Conservation (phyloP, 495 filamentous ascomycete genomes). For the Daldinia decipiens region DNA sequence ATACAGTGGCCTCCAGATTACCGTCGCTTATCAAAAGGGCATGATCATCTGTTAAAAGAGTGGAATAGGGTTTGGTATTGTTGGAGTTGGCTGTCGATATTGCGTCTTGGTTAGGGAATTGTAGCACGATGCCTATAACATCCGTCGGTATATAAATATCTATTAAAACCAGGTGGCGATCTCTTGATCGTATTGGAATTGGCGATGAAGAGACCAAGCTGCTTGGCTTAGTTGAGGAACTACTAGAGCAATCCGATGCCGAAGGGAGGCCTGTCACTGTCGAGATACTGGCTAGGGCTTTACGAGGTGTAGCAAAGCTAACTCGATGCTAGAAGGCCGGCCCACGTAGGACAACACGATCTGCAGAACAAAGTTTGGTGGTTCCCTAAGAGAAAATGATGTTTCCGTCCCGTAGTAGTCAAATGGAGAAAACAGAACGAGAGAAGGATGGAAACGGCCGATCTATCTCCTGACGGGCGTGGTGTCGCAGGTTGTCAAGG, state of each 20-base stretch:
- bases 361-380: slow-evolving; percentile 47
- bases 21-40: slow-evolving; percentile 29
- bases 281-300: slow-evolving; percentile 8
- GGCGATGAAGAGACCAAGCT: slow-evolving; percentile 6
- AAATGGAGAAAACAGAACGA: slow-evolving; percentile 16
- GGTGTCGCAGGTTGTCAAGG: slow-evolving; percentile 44
- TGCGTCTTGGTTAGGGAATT: slow-evolving; percentile 25
- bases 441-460: slow-evolving; percentile 39
- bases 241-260: slow-evolving; percentile 17
- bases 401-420: slow-evolving; percentile 38
- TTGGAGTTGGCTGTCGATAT: slow-evolving; percentile 18
- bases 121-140: slow-evolving; percentile 30
- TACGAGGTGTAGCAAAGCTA: slow-evolving; percentile 20
- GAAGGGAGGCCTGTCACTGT: slow-evolving; percentile 3
- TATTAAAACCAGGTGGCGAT: slow-evolving; percentile 24
- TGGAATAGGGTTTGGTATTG: slow-evolving; percentile 11
- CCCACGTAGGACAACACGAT: slow-evolving; percentile 41
- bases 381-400: slow-evolving; percentile 28
- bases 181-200: slow-evolving; percentile 8
- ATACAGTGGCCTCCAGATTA: slow-evolving; percentile 30
- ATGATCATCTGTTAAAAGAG: slow-evolving; percentile 32
- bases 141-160: slow-evolving; percentile 21
- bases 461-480: slow-evolving; percentile 41
- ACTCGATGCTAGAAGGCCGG: slow-evolving; percentile 30
- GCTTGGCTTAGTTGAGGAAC: slow-evolving; percentile 8